Conservation (phyloP, 2,329 filamentous ascomycete species). For the Pyrenophora teres region DNA sequence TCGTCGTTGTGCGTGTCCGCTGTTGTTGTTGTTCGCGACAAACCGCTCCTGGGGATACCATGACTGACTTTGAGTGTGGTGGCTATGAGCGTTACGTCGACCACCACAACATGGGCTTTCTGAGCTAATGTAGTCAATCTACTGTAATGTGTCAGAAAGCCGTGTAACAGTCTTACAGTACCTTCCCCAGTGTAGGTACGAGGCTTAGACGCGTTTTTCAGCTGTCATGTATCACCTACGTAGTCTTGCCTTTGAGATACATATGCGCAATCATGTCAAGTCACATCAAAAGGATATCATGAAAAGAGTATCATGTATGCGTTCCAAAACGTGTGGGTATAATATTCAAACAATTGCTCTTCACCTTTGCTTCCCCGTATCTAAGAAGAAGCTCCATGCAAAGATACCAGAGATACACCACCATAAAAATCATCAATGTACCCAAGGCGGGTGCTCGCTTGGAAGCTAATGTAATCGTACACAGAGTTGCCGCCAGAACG, state of each 20-base stretch:
- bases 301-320: neutral
- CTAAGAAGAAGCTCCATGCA: neutral
- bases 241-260: neutral
- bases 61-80: neutral
- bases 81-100: constrained; percentile 1
- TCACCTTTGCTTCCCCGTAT: neutral
- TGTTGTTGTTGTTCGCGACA: neutral
- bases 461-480: constrained; percentile 1
- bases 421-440: constrained; percentile 9
- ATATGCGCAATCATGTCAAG: neutral
- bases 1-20: neutral
- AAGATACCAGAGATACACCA: constrained; percentile 7
- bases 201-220: neutral
- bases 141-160: neutral
- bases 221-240: neutral
- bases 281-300: neutral
- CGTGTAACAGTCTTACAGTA: neutral
- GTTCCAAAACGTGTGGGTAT: constrained; percentile 9
- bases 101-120: neutral
- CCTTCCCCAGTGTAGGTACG: too few species aligned
- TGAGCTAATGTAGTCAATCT: neutral
- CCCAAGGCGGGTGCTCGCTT: constrained; percentile 3
- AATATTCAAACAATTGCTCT: constrained; percentile 5
- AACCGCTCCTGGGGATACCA: neutral
- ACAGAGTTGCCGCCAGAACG: constrained; percentile 1